Evolutionary conservation across 345 rosid genomes (phyloP).

Genomic region (Cardiospermum halicacabum): DNA sequence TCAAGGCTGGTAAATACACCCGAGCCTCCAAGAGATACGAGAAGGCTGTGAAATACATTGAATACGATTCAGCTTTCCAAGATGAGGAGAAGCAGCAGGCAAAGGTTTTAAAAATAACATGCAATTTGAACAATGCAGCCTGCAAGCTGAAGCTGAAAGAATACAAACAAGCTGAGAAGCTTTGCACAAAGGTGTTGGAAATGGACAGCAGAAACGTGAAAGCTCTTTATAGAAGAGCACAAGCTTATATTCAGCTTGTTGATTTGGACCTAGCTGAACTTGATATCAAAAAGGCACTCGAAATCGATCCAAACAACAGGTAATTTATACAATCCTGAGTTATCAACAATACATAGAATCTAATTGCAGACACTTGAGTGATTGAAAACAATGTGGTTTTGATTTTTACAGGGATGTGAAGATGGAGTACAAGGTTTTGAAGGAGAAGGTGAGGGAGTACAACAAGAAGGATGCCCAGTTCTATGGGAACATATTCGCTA

Average conservation of each 20-base stretch:
- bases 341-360: too few species aligned
- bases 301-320: conserved; percentile 76
- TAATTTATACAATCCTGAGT: background rate
- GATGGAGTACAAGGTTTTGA: conserved; percentile 63
- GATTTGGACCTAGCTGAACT: conserved; percentile 77
- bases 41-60: conserved; percentile 79
- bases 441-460: conserved; percentile 71
- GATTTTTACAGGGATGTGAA: conserved; percentile 64
- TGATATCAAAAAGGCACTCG: conserved; percentile 75
- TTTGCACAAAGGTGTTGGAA: conserved; percentile 57
- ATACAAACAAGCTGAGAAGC: conserved; percentile 69
- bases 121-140: conserved; percentile 80
- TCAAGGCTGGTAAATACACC: conserved; percentile 68
- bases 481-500: conserved; percentile 75
- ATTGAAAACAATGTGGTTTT: too few species aligned
- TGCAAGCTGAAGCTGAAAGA: conserved; percentile 79
- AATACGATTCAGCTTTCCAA: conserved; percentile 63
- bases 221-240: conserved; percentile 74
- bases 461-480: conserved; percentile 88
- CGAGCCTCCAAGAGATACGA: conserved; percentile 86
- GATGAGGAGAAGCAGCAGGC: conserved; percentile 85
- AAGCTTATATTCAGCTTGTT: conserved; percentile 59
- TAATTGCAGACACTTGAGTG: too few species aligned
- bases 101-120: conserved; percentile 66
- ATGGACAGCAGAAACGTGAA: conserved; percentile 47